Conservation (phyloP, 169 alveolate genomes). For the Fabrea salina region DNA sequence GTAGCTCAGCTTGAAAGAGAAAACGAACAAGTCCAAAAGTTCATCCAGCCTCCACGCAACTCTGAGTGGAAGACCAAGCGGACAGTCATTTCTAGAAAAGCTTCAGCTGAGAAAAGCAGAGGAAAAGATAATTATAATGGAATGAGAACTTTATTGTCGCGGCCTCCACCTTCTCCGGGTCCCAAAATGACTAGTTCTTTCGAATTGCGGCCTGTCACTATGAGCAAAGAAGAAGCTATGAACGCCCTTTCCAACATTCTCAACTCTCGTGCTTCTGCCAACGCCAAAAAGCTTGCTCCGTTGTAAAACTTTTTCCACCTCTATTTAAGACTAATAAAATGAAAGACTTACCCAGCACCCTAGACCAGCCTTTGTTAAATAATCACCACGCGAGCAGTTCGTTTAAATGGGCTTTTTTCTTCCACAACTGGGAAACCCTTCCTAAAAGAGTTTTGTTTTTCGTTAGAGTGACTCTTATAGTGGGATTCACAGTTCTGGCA, state of each 20-base stretch:
- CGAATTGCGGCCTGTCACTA: not conserved
- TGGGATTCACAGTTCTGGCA: not conserved
- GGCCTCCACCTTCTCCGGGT: not conserved
- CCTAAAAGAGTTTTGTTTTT: slow-evolving; percentile 1
- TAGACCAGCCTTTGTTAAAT: no score
- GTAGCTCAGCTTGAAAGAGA: slow-evolving; percentile 15
- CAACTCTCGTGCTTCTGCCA: no score
- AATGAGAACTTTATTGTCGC: no score
- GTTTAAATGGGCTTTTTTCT: no score
- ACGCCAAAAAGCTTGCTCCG: no score
- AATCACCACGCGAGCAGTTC: no score
- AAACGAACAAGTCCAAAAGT: not conserved
- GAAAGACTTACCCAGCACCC: no score
- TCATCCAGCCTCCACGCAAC: not conserved
- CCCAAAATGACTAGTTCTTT: not conserved
- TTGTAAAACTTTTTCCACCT: no score
- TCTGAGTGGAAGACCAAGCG: slow-evolving; percentile 14
- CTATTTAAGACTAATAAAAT: no score
- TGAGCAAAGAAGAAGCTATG: not conserved
- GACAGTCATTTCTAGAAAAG: not conserved
- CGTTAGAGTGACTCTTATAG: not conserved
- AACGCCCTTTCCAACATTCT: not conserved
- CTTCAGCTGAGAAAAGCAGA: not conserved
- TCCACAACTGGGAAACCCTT: not conserved
- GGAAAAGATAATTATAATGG: no score